Evolutionary conservation across 371 early-diverging fungal genomes (phyloP), one percentile per base, ranked within the genome.

Genomic region (Apophysomyces trapeziformis): DNA sequence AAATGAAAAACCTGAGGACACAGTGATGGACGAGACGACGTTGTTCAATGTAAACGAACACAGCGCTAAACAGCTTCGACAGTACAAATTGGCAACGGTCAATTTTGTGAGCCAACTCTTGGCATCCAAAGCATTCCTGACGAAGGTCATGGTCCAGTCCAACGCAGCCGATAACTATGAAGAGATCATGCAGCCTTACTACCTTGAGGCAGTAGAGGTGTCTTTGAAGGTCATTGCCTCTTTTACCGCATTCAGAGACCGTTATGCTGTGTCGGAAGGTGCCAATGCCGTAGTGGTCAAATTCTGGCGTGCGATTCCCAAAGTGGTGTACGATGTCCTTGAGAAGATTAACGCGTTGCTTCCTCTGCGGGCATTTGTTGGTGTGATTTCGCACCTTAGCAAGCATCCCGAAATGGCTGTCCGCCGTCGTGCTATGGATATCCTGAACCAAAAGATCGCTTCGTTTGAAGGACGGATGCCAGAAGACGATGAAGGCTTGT

Each of bases 401-500:
- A 73, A 80, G 36, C 91, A 95, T 68, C 68, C 75, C 43, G 91
- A 94, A 59, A 64, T 70, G 37, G 74, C 83, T 36, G 87, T 95
- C 58, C 90, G 93, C 61, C 90, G 92, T 72, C 91, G 91, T 75
- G 89, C 92, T n/a, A 83, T 95, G 80, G 78, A 79, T 14, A 82
- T 96, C 65, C 88, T 95, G 71, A 87, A 90, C 72, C 83, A 89
- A 61, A 88, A 88, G 68, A 74, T 95, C 36, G 66, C 72, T 11
- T 78, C 79, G 14, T 74, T 88, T 38, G 74, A 80, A 3, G 78
- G 78, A 57, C 78, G 77, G 37, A 73, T 73, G 41, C 72, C 80
- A 38, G 78, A 74, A 67, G 78, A 70, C 14, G 82, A 82, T 5
- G 78, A 79, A 58, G 70, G 73, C 14, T 57, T 64, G 9, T 69